Evolutionary conservation across 2,329 filamentous ascomycete species (phyloP).

Genomic region (Fusarium goolgardi): DNA sequence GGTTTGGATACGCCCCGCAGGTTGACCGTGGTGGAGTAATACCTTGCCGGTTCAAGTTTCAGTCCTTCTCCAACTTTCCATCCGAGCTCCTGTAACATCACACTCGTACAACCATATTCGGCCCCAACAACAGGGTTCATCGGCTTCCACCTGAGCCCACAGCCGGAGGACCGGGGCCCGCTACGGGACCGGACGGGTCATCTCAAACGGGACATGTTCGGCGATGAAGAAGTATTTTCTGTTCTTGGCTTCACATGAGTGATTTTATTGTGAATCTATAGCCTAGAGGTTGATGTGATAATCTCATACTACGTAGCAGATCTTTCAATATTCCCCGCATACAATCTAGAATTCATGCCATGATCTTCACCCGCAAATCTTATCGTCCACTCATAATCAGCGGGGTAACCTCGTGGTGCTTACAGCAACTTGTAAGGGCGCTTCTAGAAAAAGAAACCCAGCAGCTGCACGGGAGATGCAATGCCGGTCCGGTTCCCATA

Average conservation of each 20-base stretch:
- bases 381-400: conserved; percentile 44
- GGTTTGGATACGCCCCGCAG: conserved; percentile 43
- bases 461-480: not conserved
- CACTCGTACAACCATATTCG: conserved; percentile 23
- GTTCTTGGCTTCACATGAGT: not conserved
- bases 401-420: conserved; percentile 43
- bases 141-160: conserved; percentile 35
- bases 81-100: conserved; percentile 4
- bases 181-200: conserved; percentile 25
- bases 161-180: conserved; percentile 36
- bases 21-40: conserved; percentile 31
- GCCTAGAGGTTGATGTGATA: not conserved
- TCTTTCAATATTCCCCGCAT: conserved; percentile 23
- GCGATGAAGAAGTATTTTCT: conserved; percentile 20
- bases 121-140: conserved; percentile 34
- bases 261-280: not conserved
- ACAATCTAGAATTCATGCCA: conserved; percentile 17
- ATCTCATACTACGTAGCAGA: not conserved
- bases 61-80: conserved; percentile 37
- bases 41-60: conserved; percentile 16
- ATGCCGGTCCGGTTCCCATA: conserved; percentile 35
- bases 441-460: conserved; percentile 8
- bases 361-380: conserved; percentile 21
- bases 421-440: conserved; percentile 7
- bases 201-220: conserved; percentile 39